Evolutionary conservation across 768 basidiomycete genomes (phyloP).

Genomic region (Leccinum truebloodii): DNA sequence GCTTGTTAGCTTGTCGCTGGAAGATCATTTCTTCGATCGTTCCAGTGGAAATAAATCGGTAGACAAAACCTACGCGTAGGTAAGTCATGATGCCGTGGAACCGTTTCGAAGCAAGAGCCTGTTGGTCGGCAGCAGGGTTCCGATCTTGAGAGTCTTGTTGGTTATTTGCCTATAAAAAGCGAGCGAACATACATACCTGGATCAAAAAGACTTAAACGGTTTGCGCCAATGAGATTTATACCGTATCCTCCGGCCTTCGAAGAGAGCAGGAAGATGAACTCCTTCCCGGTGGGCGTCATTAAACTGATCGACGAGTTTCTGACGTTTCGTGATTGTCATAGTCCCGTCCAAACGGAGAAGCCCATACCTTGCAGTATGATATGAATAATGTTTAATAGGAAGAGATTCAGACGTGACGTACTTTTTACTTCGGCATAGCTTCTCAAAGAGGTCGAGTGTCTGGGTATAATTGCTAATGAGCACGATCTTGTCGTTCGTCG

Average conservation of each 20-base stretch:
- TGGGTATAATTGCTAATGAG: constrained; percentile 97
- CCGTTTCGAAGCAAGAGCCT: constrained; percentile 70
- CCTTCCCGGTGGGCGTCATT: constrained; percentile 89
- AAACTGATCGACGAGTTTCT: constrained; percentile 95
- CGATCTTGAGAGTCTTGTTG: constrained; percentile 60
- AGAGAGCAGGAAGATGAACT: constrained; percentile 92
- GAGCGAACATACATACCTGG: constrained; percentile 57
- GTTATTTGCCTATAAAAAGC: not conserved
- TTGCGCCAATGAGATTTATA: constrained; percentile 96
- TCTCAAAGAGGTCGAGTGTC: constrained; percentile 92
- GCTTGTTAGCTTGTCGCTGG: constrained; percentile 94
- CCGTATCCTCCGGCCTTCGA: constrained; percentile 96
- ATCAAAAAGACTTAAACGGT: constrained; percentile 91
- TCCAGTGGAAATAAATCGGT: constrained; percentile 95
- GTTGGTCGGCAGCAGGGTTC: constrained; percentile 98
- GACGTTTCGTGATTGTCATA: constrained; percentile 88
- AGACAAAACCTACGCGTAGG: constrained; percentile 77
- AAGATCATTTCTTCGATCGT: constrained; percentile 99
- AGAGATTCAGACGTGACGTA: constrained; percentile 33
- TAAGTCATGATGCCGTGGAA: not conserved
- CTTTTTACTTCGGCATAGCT: constrained; percentile 83
- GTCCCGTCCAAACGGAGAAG: constrained; percentile 92
- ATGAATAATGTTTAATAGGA: not conserved
- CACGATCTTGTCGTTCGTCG: constrained; percentile 93
- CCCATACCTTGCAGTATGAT: constrained; percentile 60